Evolutionary conservation across 2,329 filamentous ascomycete species (phyloP).

Genomic region (Didymella lethalis): DNA sequence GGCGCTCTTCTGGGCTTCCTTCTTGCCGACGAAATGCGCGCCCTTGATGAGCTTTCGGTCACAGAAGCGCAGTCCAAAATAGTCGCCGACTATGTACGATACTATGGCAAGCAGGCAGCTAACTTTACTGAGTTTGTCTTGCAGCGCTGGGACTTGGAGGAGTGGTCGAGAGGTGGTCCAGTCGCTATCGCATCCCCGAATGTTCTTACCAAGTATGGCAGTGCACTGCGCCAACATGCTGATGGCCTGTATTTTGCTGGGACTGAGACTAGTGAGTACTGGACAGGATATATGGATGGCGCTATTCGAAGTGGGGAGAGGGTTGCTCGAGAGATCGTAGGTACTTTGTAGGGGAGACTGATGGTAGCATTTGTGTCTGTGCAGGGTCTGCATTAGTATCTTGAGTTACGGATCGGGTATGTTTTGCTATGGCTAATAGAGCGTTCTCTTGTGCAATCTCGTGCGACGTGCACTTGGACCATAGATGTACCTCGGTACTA

Average conservation of each 20-base stretch:
- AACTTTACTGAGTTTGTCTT: conserved; percentile 32
- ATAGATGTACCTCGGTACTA: neutral
- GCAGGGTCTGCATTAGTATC: no score
- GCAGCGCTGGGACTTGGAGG: conserved; percentile 35
- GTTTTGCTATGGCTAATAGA: neutral
- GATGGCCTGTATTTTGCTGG: conserved; percentile 62
- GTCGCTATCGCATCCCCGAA: conserved; percentile 28
- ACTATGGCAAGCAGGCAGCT: conserved; percentile 23
- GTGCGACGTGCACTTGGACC: neutral
- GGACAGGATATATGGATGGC: conserved; percentile 68
- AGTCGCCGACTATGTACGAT: conserved; percentile 24
- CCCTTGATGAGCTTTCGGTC: conserved; percentile 22
- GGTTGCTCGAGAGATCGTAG: conserved; percentile 56
- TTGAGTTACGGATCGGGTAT: neutral
- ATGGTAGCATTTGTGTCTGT: neutral
- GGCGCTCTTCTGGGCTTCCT: conserved; percentile 37
- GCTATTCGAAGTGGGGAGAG: conserved; percentile 60
- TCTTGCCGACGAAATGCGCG: conserved; percentile 31
- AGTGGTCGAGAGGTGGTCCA: conserved; percentile 29
- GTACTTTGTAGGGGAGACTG: no score
- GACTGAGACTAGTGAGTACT: conserved; percentile 61
- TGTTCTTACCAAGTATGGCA: conserved; percentile 24
- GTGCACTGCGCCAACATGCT: conserved; percentile 26
- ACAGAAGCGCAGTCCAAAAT: conserved; percentile 4
- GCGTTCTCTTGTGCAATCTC: neutral